Evolutionary conservation across 208 protist genomes (phyloP).

Genomic region (Leishmania mexicana): DNA sequence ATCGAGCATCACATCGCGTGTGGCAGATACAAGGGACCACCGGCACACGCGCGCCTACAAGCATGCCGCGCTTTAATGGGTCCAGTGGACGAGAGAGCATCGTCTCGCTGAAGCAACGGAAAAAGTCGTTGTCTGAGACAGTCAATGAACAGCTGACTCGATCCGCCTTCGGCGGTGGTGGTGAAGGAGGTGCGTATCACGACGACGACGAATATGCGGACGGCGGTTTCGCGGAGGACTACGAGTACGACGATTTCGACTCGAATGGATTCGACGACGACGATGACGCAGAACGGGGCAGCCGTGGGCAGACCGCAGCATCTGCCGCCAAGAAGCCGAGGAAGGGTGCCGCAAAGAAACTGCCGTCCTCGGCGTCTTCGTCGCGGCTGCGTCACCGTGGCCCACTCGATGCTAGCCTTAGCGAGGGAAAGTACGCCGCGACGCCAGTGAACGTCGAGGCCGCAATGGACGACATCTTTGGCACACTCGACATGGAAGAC

Average conservation of each 20-base stretch:
- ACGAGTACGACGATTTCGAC: conserved; percentile 31
- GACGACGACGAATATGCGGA: conserved; percentile 19
- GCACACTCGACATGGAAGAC: conserved; percentile 73
- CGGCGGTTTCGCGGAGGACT: conserved; percentile 42
- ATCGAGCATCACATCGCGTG: neutral
- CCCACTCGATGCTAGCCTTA: conserved; percentile 65
- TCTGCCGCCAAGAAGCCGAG: conserved; percentile 9
- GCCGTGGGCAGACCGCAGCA: neutral
- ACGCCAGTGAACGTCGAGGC: conserved; percentile 60
- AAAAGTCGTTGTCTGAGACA: conserved; percentile 64
- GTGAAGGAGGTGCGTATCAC: conserved; percentile 18
- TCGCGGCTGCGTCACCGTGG: conserved; percentile 70
- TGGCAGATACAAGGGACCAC: neutral
- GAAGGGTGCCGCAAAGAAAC: neutral
- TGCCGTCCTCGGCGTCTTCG: conserved; percentile 11
- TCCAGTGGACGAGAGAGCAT: conserved; percentile 27
- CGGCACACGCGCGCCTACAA: neutral
- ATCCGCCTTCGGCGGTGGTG: conserved; percentile 1
- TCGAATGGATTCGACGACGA: neutral
- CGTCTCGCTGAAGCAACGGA: conserved; percentile 47
- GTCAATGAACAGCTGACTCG: conserved; percentile 69
- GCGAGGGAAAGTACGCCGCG: conserved; percentile 68
- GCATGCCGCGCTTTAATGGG: conserved; percentile 39
- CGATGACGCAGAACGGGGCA: neutral
- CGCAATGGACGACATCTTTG: conserved; percentile 78